Base-by-base conservation (phyloP, 306 rosid species). In the Quercus bicolor region DNA sequence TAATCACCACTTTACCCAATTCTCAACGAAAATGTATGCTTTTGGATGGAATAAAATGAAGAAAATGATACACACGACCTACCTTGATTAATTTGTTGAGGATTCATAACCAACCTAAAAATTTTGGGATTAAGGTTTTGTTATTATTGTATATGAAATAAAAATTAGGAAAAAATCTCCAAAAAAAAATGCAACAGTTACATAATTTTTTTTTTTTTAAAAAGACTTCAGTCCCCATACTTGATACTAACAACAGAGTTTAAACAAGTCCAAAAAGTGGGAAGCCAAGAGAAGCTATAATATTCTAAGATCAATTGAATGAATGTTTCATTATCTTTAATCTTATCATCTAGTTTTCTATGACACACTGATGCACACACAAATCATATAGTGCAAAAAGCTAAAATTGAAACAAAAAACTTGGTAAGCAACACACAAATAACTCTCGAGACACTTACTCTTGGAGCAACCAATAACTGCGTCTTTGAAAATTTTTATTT, bases 381-480 rank as follows among this genome's bases (percentile, higher is more conserved):
- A 16, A 21, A 29, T 9, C 53, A 56, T 60, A 52, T 18, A 48
- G 60, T 34, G 57, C 43, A 72, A 56, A 45, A 40, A 24, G 75
- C 72, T 80, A 78, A 77, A 33, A 29, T 60, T 53, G 26, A 73
- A 75, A 77, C 28, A 74, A 3, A 45, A 34, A 18, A 12, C 10
- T 33, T 2, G 1, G 52, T 19, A 66, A 34, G 34, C 57, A 26
- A 18, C 16, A 68, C 24, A 45, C 56, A 78, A 24, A 75, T 19
- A 31, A 72, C 28, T 54, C 23, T 56, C 11, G 31, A 77, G 26
- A 75, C 75, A 87, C 98, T 91, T 82, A 93, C 98, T 83, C 90
- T 81, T 91, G 92, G 40, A 93, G 93, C 97, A 90, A 75, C 98
- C 98, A 93, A 78, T 93, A 93, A 70, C 93, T 91, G 77, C 97